Percentiles rank a stretch among this genome's conserved stretches.
These are phyloP conservation scores for Saturnispora besseyi DNA, from an alignment of 805 yeast genomes.

Conservation along the genomic window DNA sequence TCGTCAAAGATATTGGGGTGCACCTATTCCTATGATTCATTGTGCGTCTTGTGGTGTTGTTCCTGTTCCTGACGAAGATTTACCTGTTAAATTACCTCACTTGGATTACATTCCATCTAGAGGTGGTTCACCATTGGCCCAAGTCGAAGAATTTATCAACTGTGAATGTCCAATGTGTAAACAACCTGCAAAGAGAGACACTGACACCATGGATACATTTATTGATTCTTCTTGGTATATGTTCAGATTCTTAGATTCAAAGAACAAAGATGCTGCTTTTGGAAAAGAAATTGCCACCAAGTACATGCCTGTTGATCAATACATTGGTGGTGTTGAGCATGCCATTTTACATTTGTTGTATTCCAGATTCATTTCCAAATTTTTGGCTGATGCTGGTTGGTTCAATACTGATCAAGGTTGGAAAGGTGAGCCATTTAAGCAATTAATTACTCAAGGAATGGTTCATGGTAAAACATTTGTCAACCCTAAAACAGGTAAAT, in stretches of 20 bases:
- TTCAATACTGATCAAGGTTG: conserved; percentile 47
- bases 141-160: conserved; percentile 58
- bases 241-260: conserved; percentile 72
- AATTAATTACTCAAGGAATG: conserved; percentile 92
- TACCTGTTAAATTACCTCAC: conserved; percentile 76
- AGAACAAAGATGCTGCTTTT: conserved; percentile 51
- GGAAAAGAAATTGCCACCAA: conserved; percentile 37
- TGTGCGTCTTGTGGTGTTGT: conserved; percentile 83
- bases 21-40: conserved; percentile 92
- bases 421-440: conserved; percentile 72
- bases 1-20: conserved; percentile 97
- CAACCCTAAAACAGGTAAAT: conserved; percentile 65
- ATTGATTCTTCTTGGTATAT: conserved; percentile 98
- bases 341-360: conserved; percentile 88
- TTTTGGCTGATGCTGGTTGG: conserved; percentile 53
- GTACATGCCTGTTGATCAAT: conserved; percentile 77
- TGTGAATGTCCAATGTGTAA: conserved; percentile 79
- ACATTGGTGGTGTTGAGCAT: conserved; percentile 94
- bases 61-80: conserved; percentile 79
- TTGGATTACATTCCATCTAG: conserved; percentile 35
- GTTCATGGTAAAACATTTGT: conserved; percentile 84
- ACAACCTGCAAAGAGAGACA: conserved; percentile 66
- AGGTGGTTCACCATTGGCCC: conserved; percentile 61
- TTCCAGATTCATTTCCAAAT: conserved; percentile 78
- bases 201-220: conserved; percentile 98